phyloP scores from a whole-genome alignment of 2,329 filamentous ascomycete genomes.

The Alternaria viburni region DNA sequence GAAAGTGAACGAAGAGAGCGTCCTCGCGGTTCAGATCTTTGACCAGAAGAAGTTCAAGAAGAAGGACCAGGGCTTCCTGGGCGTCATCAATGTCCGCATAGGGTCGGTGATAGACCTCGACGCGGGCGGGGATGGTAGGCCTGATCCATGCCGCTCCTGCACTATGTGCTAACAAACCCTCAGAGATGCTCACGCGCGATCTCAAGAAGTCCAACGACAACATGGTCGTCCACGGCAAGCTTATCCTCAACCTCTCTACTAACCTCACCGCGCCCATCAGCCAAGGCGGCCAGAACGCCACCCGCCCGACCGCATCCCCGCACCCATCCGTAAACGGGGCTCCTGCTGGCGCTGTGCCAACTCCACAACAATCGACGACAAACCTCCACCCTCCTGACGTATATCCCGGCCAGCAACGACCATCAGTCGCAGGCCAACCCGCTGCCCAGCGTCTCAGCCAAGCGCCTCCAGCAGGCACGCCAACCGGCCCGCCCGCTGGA shows the following conservation, averaged over 20 bases:
- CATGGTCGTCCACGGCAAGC: slow-evolving; percentile 94
- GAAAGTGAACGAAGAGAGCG: slow-evolving; percentile 90
- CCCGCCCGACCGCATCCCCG: slow-evolving; percentile 49
- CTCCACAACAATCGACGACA: slow-evolving; percentile 48
- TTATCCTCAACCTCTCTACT: slow-evolving; percentile 95
- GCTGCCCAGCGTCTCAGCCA: slow-evolving; percentile 38
- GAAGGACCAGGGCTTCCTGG: slow-evolving; percentile 98
- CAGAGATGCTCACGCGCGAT: slow-evolving; percentile 96
- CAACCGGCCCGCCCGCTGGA: slow-evolving; percentile 53
- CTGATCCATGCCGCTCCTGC: background rate
- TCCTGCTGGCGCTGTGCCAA: slow-evolving; percentile 41
- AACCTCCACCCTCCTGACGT: slow-evolving; percentile 46
- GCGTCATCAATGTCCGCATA: slow-evolving; percentile 95
- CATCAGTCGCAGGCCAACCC: slow-evolving; percentile 30
- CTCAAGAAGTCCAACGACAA: slow-evolving; percentile 98
- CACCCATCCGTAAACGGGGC: slow-evolving; percentile 49
- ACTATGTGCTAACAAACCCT: slow-evolving; percentile 28
- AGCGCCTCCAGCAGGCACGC: slow-evolving; percentile 36
- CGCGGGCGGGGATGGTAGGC: slow-evolving; percentile 85
- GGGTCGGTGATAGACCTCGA: slow-evolving; percentile 93
- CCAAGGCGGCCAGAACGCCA: slow-evolving; percentile 50
- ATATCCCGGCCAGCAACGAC: slow-evolving; percentile 44
- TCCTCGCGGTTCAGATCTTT: slow-evolving; percentile 96
- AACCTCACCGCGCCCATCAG: slow-evolving; percentile 78
- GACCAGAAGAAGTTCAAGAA: slow-evolving; percentile 99